Evolutionary conservation across 768 basidiomycete species (phyloP).

Genomic region (Phylloporus scabripes): DNA sequence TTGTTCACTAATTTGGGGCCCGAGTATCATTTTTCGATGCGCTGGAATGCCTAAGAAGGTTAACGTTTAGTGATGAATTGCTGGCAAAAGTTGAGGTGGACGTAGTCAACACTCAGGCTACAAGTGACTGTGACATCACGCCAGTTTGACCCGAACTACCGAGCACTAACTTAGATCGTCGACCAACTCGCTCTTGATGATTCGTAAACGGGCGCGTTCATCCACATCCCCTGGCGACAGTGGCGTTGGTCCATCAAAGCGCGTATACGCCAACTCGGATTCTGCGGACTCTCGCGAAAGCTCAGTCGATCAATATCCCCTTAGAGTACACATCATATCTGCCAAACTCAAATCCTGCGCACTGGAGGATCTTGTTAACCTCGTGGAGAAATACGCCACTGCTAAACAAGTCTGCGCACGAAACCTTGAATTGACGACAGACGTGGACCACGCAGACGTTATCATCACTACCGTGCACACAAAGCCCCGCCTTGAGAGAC

Average conservation of each 20-base stretch:
- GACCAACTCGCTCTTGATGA: slow-evolving; percentile 5
- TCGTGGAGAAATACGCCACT: slow-evolving; percentile 18
- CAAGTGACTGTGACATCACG: slow-evolving; percentile 1
- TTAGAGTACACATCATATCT: slow-evolving; percentile 29
- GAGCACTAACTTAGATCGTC: neutral
- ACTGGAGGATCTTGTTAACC: slow-evolving; percentile 21
- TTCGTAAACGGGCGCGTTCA: slow-evolving; percentile 9
- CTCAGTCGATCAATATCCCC: slow-evolving; percentile 5
- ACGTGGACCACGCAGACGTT: slow-evolving; percentile 51
- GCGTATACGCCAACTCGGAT: neutral
- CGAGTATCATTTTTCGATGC: neutral
- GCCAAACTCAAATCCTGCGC: slow-evolving; percentile 25
- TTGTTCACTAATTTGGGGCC: neutral
- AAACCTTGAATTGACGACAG: slow-evolving; percentile 33
- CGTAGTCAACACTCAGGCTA: too few relatives aligned
- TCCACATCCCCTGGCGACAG: neutral
- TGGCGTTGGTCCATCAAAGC: slow-evolving; percentile 11
- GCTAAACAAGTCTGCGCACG: neutral
- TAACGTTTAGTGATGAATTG: neutral
- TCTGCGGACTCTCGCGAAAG: slow-evolving; percentile 3
- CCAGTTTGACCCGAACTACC: neutral
- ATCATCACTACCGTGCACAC: slow-evolving; percentile 63
- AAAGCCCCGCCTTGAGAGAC: slow-evolving; percentile 63
- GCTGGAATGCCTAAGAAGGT: neutral
- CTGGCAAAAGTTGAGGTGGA: neutral